Evolutionary conservation across 2,329 filamentous ascomycete genomes (phyloP), one percentile per base, ranked within the genome.

Genomic region (Pseudonectria foliicola): DNA sequence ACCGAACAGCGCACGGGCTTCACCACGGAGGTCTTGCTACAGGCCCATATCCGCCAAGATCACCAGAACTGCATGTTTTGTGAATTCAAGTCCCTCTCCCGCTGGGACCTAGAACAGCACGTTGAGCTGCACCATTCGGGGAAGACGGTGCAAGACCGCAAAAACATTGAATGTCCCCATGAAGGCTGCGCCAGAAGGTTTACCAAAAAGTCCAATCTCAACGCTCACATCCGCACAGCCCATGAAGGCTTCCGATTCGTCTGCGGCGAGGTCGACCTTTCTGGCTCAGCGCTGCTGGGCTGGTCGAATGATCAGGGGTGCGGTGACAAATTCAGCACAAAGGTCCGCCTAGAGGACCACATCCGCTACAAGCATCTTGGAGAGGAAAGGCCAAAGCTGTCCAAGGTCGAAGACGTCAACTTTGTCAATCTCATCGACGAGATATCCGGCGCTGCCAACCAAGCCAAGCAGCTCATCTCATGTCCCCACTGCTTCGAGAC

Each of bases 61-160:
- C 90, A 95, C 68, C 56, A 86, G 66, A 53, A 77, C 63, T 96
- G 90, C 57, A 64, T 75, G 27, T 80, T 84, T 47, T 95, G 90
- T 54, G 74, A 81, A 7, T 71, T 77, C 34, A 73, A 70, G 35
- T 92, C 80, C 54, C 70, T 70, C 4, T 80, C 77, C 12, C 73
- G 78, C 41, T 74, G 74, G 46, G 77, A 82, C 27, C 67, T 93
- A 11, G 77, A 85, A 39, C 75, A 75, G 30, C 90, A 95, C 61
- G 68, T 92, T 30, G 86, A 94, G 48, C 76, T 82, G 42, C 67
- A 80, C 37, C 89, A 95, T 60, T 78, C 80, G 1, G 74, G 73
- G 27, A 70, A 70, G 42, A 66, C 67, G 6, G 61, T 82, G 7
- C 70, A 77, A 38, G 75, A 83, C 34, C 71, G 80, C 39, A 83